Evolutionary conservation across 2,329 filamentous ascomycete species (phyloP).

Genomic region (Grosmannia serpens): DNA sequence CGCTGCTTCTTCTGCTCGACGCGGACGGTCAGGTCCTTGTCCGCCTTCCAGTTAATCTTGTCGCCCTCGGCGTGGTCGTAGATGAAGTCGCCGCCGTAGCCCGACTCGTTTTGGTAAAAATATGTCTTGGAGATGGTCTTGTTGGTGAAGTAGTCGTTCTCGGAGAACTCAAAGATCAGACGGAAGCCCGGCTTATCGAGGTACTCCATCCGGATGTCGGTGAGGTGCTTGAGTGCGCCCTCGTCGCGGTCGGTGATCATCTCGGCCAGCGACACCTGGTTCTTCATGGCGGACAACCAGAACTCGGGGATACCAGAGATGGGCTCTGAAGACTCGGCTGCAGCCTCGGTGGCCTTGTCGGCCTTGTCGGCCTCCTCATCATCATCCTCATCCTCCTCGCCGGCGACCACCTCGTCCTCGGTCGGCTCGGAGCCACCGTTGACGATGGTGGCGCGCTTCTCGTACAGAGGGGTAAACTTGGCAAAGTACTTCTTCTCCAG

Average conservation of each 20-base stretch:
- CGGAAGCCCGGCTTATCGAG: slow-evolving; percentile 97
- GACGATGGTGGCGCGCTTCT: slow-evolving; percentile 87
- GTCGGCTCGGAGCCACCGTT: slow-evolving; percentile 80
- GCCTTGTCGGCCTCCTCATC: slow-evolving; percentile 45
- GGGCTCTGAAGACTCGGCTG: slow-evolving; percentile 32
- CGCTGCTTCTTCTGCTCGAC: slow-evolving; percentile 99
- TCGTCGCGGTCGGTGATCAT: slow-evolving; percentile 99
- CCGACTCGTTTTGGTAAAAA: slow-evolving; percentile 97
- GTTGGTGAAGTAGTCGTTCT: slow-evolving; percentile 96
- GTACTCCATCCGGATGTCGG: slow-evolving; percentile 97
- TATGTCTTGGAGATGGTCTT: slow-evolving; percentile 97
- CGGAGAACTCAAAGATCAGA: slow-evolving; percentile 90
- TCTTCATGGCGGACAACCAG: slow-evolving; percentile 99
- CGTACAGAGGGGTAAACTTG: slow-evolving; percentile 94
- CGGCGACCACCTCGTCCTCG: slow-evolving; percentile 74
- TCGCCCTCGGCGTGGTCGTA: slow-evolving; percentile 98
- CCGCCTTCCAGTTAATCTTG: slow-evolving; percentile 92
- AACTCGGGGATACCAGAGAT: slow-evolving; percentile 90
- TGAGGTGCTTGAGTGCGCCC: slow-evolving; percentile 77
- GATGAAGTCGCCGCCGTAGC: slow-evolving; percentile 98
- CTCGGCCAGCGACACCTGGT: slow-evolving; percentile 91
- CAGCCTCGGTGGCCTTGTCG: slow-evolving; percentile 39
- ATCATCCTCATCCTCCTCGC: slow-evolving; percentile 67
- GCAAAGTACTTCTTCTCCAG: slow-evolving; percentile 99
- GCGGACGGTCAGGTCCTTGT: slow-evolving; percentile 86